Percentiles rank a stretch among this genome's conserved stretches.
Conservation (phyloP, 2,329 filamentous ascomycete species). For the Phialophora chinensis region DNA sequence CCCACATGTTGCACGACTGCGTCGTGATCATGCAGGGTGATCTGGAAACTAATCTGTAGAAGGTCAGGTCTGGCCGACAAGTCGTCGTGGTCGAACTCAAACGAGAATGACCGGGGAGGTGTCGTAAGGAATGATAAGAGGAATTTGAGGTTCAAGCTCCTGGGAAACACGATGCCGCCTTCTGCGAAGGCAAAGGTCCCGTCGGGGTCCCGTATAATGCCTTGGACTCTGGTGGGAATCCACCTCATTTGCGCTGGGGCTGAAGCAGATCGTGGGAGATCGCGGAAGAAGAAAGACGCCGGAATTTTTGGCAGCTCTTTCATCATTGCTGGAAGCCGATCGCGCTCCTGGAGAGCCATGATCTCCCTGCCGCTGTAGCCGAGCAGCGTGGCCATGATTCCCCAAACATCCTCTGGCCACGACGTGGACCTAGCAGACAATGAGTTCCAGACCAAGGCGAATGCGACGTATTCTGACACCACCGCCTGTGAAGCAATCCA, state of each 20-base stretch:
- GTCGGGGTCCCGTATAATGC: background rate
- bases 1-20: background rate
- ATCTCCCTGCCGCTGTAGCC: conserved; percentile 3
- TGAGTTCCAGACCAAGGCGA: conserved; percentile 4
- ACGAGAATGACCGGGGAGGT: background rate
- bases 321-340: background rate
- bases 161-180: background rate
- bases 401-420: conserved; percentile 3
- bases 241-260: background rate
- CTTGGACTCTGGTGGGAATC: background rate
- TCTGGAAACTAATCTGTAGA: background rate
- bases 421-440: conserved; percentile 4
- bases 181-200: background rate
- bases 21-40: background rate
- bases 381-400: conserved; percentile 5
- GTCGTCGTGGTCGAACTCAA: background rate
- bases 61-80: background rate
- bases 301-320: background rate
- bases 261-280: background rate
- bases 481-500: conserved; percentile 6
- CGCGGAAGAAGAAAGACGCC: background rate
- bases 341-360: background rate
- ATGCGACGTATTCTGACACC: conserved; percentile 10
- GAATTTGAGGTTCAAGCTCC: background rate
- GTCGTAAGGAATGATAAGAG: background rate